A percentile compares a stretch with the other conserved stretches of the same genome.
These are phyloP conservation scores for Lichina pygmaea DNA, from an alignment of 495 filamentous ascomycete species.

Conservation along the genomic window DNA sequence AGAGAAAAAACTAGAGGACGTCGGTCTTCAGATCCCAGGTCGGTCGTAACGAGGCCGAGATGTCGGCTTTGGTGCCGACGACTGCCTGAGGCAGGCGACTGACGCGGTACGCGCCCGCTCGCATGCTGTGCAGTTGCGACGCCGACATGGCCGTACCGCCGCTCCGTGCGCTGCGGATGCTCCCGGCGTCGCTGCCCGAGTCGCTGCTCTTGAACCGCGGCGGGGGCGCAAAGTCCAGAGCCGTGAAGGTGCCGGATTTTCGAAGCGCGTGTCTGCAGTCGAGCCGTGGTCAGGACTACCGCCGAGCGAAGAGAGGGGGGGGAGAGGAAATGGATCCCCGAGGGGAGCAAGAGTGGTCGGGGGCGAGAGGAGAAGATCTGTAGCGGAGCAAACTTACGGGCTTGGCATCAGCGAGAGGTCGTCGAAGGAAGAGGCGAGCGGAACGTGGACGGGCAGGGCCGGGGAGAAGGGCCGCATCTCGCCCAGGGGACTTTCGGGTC, in stretches of 20 bases:
- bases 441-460: conserved; percentile 39
- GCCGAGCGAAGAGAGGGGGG: conserved; percentile 2
- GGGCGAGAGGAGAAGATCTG: not conserved
- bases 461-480: conserved; percentile 49
- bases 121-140: conserved; percentile 46
- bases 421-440: conserved; percentile 60
- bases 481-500: conserved; percentile 58
- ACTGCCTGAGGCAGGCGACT: conserved; percentile 60
- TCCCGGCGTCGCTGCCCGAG: conserved; percentile 55
- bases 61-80: conserved; percentile 55
- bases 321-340: not conserved
- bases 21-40: conserved; percentile 36
- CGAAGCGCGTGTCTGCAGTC: conserved; percentile 44
- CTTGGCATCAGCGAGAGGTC: conserved; percentile 67
- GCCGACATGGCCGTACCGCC: conserved; percentile 34
- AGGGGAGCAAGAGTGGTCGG: not conserved
- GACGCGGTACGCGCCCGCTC: conserved; percentile 70
- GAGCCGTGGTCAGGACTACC: conserved; percentile 11
- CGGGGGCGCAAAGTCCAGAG: conserved; percentile 84
- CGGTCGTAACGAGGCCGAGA: conserved; percentile 45
- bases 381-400: conserved; percentile 36
- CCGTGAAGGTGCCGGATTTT: conserved; percentile 74
- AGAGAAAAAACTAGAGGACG: not conserved
- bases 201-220: conserved; percentile 55
- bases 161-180: conserved; percentile 62